These are phyloP conservation scores for Drechslerella stenobrocha DNA, from an alignment of 2,329 filamentous ascomycete genomes.

Conservation along the genomic window DNA sequence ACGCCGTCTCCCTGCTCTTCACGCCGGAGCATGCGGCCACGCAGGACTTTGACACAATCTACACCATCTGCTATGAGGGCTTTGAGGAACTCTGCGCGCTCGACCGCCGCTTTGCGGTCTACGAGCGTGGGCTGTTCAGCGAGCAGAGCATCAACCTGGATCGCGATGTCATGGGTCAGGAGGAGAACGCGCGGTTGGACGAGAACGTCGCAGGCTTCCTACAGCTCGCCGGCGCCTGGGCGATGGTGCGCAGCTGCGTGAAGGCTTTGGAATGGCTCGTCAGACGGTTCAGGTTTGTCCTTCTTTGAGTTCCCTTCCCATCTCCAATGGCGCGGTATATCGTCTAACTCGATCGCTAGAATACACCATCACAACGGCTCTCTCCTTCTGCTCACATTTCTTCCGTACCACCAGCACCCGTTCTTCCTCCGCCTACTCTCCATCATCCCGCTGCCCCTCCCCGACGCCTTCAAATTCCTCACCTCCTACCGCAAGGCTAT, in stretches of 20 bases:
- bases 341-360: constrained; percentile 59
- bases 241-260: constrained; percentile 82
- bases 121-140: constrained; percentile 80
- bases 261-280: constrained; percentile 95
- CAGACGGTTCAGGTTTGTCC: constrained; percentile 75
- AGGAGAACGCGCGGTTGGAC: constrained; percentile 81
- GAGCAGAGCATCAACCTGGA: constrained; percentile 90
- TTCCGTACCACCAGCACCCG: constrained; percentile 86
- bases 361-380: constrained; percentile 89
- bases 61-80: constrained; percentile 80
- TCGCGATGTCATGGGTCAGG: constrained; percentile 76
- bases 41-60: constrained; percentile 89
- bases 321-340: no score
- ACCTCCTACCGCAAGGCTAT: constrained; percentile 76
- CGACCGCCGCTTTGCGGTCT: constrained; percentile 75
- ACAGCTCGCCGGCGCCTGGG: constrained; percentile 71
- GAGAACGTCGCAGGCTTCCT: constrained; percentile 78
- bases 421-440: constrained; percentile 79
- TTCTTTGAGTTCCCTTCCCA: background rate
- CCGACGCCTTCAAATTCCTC: constrained; percentile 78
- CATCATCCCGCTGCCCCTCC: constrained; percentile 75
- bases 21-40: constrained; percentile 79
- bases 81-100: constrained; percentile 89
- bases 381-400: constrained; percentile 76
- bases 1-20: constrained; percentile 94